These are phyloP conservation scores for Penicillium paradoxum DNA, from an alignment of 495 filamentous ascomycete species.

Conservation along the genomic window DNA sequence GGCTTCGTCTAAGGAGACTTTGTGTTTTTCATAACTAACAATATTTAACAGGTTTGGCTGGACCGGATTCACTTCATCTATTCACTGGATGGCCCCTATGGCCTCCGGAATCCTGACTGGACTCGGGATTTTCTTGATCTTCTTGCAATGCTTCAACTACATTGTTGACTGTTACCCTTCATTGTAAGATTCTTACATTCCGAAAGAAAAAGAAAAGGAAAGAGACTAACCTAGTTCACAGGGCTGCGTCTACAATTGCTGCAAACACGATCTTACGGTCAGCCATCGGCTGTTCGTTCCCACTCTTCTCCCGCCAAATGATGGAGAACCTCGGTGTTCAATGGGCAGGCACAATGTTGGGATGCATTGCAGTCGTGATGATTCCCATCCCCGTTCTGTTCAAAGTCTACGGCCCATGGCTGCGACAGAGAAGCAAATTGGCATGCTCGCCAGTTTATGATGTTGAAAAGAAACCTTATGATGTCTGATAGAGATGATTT, in stretches of 20 bases:
- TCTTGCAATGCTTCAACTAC: conserved; percentile 34
- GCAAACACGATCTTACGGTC: conserved; percentile 83
- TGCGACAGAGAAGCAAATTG: conserved; percentile 29
- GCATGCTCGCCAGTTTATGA: conserved; percentile 13
- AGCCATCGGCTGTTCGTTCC: conserved; percentile 68
- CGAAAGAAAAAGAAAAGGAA: neutral
- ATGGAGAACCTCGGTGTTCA: conserved; percentile 70
- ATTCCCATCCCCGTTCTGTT: conserved; percentile 62
- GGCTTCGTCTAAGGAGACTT: neutral
- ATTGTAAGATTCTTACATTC: conserved; percentile 49
- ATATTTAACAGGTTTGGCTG: conserved; percentile 30
- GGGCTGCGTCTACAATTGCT: conserved; percentile 77
- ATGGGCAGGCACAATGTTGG: conserved; percentile 71
- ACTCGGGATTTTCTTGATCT: conserved; percentile 28
- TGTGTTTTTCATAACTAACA: neutral
- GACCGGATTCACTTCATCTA: conserved; percentile 24
- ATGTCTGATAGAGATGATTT: conserved; percentile 1
- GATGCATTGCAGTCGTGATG: conserved; percentile 62
- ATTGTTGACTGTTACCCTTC: conserved; percentile 43
- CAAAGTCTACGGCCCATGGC: conserved; percentile 24
- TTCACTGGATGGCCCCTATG: conserved; percentile 30
- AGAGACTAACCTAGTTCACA: conserved; percentile 14
- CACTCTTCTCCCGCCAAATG: conserved; percentile 76
- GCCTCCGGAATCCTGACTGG: conserved; percentile 24
- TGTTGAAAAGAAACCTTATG: conserved; percentile 4